Percentiles rank a stretch among this genome's conserved stretches.
phyloP scores from a whole-genome alignment of 768 basidiomycete genomes.

The Suillus luteus region DNA sequence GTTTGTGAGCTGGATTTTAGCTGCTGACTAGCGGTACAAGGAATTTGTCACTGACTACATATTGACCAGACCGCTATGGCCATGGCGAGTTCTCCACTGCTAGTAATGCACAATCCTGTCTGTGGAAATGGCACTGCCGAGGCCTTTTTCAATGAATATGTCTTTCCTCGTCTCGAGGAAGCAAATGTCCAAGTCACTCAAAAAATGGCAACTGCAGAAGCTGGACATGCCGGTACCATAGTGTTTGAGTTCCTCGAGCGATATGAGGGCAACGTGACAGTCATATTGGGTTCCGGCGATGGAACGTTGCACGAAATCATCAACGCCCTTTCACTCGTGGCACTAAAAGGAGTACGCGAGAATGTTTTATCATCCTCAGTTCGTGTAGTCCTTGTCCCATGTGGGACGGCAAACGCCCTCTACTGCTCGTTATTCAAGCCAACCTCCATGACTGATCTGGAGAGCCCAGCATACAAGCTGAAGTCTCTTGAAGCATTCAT shows the following conservation, averaged over 20 bases:
- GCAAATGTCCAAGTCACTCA: constrained; percentile 34
- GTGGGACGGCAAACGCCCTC: constrained; percentile 93
- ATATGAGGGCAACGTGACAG: constrained; percentile 36
- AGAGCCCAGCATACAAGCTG: constrained; percentile 45
- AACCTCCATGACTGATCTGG: constrained; percentile 14
- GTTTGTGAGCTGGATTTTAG: not conserved
- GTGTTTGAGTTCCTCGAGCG: constrained; percentile 43
- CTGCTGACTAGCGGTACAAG: not conserved
- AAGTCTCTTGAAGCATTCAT: constrained; percentile 59
- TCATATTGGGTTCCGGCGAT: constrained; percentile 82
- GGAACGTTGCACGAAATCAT: constrained; percentile 92
- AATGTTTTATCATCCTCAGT: constrained; percentile 28
- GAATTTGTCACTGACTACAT: not conserved
- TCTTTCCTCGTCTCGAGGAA: constrained; percentile 60
- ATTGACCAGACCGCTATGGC: constrained; percentile 1
- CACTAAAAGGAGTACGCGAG: constrained; percentile 23
- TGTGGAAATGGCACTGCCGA: constrained; percentile 62
- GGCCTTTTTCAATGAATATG: constrained; percentile 56
- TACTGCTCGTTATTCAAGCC: constrained; percentile 77
- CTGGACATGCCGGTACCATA: constrained; percentile 56
- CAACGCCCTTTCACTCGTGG: constrained; percentile 49
- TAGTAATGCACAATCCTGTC: constrained; percentile 77
- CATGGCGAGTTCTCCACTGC: constrained; percentile 43
- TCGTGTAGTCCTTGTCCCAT: constrained; percentile 60
- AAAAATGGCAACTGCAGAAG: constrained; percentile 51